These are phyloP conservation scores for Zygosaccharomyces pseudobailii DNA, from an alignment of 1,139 yeast genomes.

Conservation along the genomic window DNA sequence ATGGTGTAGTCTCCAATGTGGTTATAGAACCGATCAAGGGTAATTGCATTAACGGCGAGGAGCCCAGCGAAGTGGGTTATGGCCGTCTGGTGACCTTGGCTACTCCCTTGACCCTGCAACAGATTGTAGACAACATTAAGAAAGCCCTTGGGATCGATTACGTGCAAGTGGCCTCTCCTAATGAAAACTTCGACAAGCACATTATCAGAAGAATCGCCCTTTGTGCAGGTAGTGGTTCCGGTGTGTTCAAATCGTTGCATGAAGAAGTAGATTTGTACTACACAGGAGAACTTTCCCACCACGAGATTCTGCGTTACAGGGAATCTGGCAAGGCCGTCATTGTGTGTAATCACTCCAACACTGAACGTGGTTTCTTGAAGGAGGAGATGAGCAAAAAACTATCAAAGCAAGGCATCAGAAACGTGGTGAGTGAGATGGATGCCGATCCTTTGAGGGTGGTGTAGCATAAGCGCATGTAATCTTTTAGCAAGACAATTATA, in stretches of 20 bases:
- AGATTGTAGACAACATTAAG: slow-evolving; percentile 54
- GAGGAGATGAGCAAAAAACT: slow-evolving; percentile 47
- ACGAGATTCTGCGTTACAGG: slow-evolving; percentile 67
- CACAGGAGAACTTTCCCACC: slow-evolving; percentile 94
- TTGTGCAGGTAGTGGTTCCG: slow-evolving; percentile 95
- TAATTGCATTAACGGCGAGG: slow-evolving; percentile 20
- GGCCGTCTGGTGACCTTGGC: slow-evolving; percentile 64
- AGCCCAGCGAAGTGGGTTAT: slow-evolving; percentile 60
- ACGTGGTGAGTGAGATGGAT: slow-evolving; percentile 48
- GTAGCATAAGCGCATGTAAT: slow-evolving; percentile 1
- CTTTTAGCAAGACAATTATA: too few relatives aligned
- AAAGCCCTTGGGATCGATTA: slow-evolving; percentile 45
- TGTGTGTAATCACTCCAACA: slow-evolving; percentile 82
- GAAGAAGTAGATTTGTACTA: slow-evolving; percentile 64
- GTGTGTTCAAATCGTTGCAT: slow-evolving; percentile 39
- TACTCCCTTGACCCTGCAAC: slow-evolving; percentile 41
- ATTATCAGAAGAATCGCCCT: slow-evolving; percentile 60
- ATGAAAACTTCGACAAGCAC: slow-evolving; percentile 30
- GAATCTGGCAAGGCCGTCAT: slow-evolving; percentile 75
- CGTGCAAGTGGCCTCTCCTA: slow-evolving; percentile 61
- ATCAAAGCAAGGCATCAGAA: slow-evolving; percentile 38
- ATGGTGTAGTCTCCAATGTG: slow-evolving; percentile 21
- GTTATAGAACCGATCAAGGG: slow-evolving; percentile 38
- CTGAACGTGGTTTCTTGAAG: slow-evolving; percentile 78
- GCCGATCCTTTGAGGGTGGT: slow-evolving; percentile 46